Percentiles rank a stretch among this genome's conserved stretches.
phyloP scores from a whole-genome alignment of 176 grass and related monocot species.

The Musa acuminata region DNA sequence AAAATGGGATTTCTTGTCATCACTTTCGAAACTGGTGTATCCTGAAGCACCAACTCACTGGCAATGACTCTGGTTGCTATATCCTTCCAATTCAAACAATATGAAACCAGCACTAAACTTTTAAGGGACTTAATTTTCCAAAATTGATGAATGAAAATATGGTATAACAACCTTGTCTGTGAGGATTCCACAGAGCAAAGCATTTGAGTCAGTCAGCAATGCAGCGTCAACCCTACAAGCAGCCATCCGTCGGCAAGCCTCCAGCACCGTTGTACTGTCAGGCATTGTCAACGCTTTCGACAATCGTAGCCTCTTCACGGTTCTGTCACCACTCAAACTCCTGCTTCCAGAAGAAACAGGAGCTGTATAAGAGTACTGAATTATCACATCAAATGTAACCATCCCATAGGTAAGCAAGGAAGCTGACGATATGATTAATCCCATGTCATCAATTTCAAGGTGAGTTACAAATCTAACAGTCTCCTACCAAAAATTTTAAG shows the following conservation, averaged over 20 bases:
- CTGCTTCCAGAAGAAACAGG: conserved; percentile 19
- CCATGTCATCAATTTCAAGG: background rate
- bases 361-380: background rate
- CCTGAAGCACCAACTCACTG: conserved; percentile 42
- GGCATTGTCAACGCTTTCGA: conserved; percentile 68
- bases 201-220: conserved; percentile 67
- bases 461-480: no score
- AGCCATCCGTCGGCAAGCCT: conserved; percentile 64
- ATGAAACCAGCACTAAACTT: background rate
- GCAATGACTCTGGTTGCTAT: conserved; percentile 46
- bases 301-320: conserved; percentile 58
- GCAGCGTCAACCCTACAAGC: conserved; percentile 50
- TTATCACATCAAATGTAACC: background rate
- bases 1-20: conserved; percentile 72
- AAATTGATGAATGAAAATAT: background rate
- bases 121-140: background rate
- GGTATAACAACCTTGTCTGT: conserved; percentile 46
- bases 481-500: no score
- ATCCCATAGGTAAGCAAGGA: background rate
- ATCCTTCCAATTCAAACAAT: conserved; percentile 27
- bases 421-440: background rate
- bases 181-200: conserved; percentile 70
- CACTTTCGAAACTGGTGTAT: conserved; percentile 56
- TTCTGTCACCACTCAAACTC: conserved; percentile 52
- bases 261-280: conserved; percentile 57